Conservation (phyloP, 139 green algal species). For the Chlamydomonas sphaeroides region DNA sequence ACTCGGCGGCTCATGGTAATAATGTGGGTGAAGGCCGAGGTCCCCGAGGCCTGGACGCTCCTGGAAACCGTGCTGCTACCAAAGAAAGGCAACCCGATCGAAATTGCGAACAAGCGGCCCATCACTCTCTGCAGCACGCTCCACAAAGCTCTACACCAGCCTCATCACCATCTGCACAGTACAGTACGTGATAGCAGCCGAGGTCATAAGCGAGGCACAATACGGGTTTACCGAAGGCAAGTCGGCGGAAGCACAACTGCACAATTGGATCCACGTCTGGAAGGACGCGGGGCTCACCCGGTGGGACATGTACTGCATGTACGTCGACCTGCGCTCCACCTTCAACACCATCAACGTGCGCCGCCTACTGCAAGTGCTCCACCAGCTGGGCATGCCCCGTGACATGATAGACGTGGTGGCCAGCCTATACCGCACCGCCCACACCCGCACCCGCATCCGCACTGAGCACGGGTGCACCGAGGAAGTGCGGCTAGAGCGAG, state of each 20-base stretch:
- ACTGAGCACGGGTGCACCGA: neutral
- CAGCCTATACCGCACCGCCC: neutral
- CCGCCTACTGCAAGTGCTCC: neutral
- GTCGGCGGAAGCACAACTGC: neutral
- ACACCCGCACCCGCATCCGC: neutral
- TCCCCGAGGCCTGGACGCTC: conserved; percentile 44
- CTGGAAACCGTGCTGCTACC: conserved; percentile 49
- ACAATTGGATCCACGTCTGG: neutral
- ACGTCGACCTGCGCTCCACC: neutral
- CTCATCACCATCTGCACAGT: conserved; percentile 33
- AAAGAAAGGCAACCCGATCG: conserved; percentile 42
- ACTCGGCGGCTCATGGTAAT: neutral
- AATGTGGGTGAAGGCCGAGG: conserved; percentile 49
- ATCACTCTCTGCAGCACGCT: conserved; percentile 44
- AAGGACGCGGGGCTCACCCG: neutral
- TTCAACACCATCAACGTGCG: neutral
- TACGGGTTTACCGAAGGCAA: neutral
- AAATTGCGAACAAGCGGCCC: conserved; percentile 40
- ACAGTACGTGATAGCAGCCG: neutral
- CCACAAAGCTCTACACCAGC: conserved; percentile 62
- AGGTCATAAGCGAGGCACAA: neutral
- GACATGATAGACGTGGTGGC: neutral
- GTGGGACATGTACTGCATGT: neutral
- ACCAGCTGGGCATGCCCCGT: neutral
- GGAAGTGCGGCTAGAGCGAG: neutral